A percentile compares a stretch with the other conserved stretches of the same genome.
Evolutionary conservation across 2,329 filamentous ascomycete genomes (phyloP).

Genomic region (Xylaria arbuscula): DNA sequence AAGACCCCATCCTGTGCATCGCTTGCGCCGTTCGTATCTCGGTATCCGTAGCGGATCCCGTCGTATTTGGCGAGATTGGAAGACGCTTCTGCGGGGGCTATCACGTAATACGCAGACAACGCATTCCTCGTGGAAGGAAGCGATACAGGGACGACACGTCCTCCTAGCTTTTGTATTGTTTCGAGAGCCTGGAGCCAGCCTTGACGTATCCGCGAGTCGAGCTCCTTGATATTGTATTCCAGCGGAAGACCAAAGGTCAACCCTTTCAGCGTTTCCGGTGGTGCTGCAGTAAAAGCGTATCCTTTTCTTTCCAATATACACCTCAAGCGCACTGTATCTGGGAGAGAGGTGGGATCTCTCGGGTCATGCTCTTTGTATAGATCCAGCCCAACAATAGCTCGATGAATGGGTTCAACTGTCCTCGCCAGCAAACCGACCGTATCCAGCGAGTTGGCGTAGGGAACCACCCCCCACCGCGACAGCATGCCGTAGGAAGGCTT

Average conservation of each 20-base stretch:
- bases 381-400: conserved; percentile 62
- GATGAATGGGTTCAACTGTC: conserved; percentile 62
- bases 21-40: conserved; percentile 56
- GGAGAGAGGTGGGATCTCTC: conserved; percentile 80
- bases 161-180: conserved; percentile 71
- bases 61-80: conserved; percentile 98
- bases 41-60: conserved; percentile 87
- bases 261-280: conserved; percentile 45
- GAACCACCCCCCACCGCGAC: conserved; percentile 85
- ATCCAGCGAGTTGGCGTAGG: conserved; percentile 92
- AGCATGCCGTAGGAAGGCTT: conserved; percentile 93
- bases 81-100: conserved; percentile 93
- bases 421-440: conserved; percentile 82
- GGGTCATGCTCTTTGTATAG: conserved; percentile 69
- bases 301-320: conserved; percentile 52
- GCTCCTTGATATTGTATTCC: conserved; percentile 90
- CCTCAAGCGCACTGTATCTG: conserved; percentile 63
- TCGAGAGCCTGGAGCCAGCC: conserved; percentile 75
- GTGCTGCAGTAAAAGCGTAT: conserved; percentile 35
- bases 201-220: conserved; percentile 74
- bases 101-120: conserved; percentile 92
- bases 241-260: conserved; percentile 68
- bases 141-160: conserved; percentile 78
- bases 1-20: conserved; percentile 71
- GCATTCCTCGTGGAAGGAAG: conserved; percentile 87